Percentiles rank a stretch among this genome's conserved stretches.
phyloP scores from a whole-genome alignment of 2,329 filamentous ascomycete genomes.

The Pseudogymnoascus sp. region DNA sequence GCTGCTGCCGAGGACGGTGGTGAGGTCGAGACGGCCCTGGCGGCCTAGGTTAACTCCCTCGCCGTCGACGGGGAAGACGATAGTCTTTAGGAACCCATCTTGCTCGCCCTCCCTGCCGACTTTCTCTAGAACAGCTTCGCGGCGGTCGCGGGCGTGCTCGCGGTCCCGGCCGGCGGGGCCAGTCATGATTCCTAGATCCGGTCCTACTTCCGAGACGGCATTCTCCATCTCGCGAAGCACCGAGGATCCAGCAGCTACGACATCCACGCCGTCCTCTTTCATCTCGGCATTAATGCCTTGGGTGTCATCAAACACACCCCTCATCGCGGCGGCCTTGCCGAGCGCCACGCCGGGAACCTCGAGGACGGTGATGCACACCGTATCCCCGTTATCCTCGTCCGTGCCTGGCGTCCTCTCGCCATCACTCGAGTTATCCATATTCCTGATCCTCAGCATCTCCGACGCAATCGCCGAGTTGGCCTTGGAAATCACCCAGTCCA shows the following conservation, averaged over 20 bases:
- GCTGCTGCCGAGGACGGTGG: conserved; percentile 68
- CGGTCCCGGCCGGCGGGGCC: conserved; percentile 62
- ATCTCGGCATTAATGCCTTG: conserved; percentile 93
- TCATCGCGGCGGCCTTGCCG: conserved; percentile 81
- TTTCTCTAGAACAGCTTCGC: conserved; percentile 78
- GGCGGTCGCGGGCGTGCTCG: conserved; percentile 71
- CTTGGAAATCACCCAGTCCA: conserved; percentile 88
- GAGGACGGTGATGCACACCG: conserved; percentile 79
- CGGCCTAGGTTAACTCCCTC: conserved; percentile 76
- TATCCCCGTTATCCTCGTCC: conserved; percentile 67
- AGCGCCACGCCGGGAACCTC: conserved; percentile 75
- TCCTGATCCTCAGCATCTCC: conserved; percentile 61
- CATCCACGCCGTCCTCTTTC: conserved; percentile 87
- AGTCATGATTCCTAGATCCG: conserved; percentile 68
- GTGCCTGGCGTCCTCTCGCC: conserved; percentile 57
- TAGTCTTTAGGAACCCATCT: conserved; percentile 71
- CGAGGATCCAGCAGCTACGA: conserved; percentile 65
- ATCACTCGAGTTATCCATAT: conserved; percentile 60
- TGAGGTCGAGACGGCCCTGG: conserved; percentile 69
- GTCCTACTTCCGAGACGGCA: conserved; percentile 66
- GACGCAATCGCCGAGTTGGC: conserved; percentile 77
- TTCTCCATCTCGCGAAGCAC: conserved; percentile 81
- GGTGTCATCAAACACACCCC: conserved; percentile 87
- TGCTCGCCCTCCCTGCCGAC: conserved; percentile 73
- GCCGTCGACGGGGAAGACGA: conserved; percentile 70